Conservation (phyloP, 768 basidiomycete species). For the Suillus americanus region DNA sequence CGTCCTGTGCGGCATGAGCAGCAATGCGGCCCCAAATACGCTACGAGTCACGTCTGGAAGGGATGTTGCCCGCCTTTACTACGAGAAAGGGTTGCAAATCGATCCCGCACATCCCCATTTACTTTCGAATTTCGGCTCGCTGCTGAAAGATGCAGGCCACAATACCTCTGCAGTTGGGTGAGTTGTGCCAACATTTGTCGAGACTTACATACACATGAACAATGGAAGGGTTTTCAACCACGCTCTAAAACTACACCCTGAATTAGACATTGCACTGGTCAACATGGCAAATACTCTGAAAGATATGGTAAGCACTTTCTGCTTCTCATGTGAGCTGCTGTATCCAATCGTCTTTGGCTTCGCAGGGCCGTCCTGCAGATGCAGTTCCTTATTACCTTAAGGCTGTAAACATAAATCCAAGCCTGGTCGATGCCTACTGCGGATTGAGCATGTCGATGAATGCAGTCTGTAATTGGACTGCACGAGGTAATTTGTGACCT, state of each 20-base stretch:
- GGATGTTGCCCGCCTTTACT: conserved; percentile 43
- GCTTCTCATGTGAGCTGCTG: not conserved
- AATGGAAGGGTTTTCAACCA: conserved; percentile 37
- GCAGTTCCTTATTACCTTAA: conserved; percentile 46
- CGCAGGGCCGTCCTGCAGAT: conserved; percentile 41
- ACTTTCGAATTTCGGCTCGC: conserved; percentile 49
- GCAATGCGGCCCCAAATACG: conserved; percentile 19
- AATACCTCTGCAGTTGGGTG: conserved; percentile 42
- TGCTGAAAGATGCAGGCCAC: conserved; percentile 49
- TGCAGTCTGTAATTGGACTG: conserved; percentile 47
- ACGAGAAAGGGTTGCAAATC: conserved; percentile 42
- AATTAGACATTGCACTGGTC: conserved; percentile 50
- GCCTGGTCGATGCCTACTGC: conserved; percentile 47
- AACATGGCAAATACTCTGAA: conserved; percentile 53
- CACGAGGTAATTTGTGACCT: conserved; percentile 33
- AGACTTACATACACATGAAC: conserved; percentile 5
- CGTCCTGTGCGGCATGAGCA: conserved; percentile 38
- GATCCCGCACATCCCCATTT: conserved; percentile 49
- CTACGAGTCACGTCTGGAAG: conserved; percentile 26
- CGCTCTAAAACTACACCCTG: conserved; percentile 41
- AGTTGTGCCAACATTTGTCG: conserved; percentile 11
- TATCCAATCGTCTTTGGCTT: not conserved
- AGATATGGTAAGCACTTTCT: conserved; percentile 36
- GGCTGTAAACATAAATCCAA: conserved; percentile 41
- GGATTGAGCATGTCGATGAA: conserved; percentile 45